These are phyloP conservation scores for Lepidium didymum DNA, from an alignment of 345 rosid genomes.

Conservation along the genomic window DNA sequence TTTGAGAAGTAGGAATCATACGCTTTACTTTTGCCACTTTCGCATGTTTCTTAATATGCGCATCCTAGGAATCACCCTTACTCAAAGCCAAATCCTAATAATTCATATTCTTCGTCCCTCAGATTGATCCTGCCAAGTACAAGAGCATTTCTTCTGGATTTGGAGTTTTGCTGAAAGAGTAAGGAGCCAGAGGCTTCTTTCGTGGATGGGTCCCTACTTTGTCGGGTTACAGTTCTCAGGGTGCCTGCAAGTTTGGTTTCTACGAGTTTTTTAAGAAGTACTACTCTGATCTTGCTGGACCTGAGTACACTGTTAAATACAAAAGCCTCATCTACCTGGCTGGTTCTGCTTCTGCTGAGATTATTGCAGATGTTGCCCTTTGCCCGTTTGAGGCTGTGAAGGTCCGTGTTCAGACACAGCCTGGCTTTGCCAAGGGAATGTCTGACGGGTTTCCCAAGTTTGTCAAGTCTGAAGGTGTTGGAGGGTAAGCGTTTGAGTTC, in stretches of 20 bases:
- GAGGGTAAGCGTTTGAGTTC: conserved; percentile 48
- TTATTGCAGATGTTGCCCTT: conserved; percentile 84
- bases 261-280: conserved; percentile 79
- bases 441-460: conserved; percentile 88
- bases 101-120: neutral
- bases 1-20: too few species aligned
- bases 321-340: conserved; percentile 74
- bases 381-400: conserved; percentile 98
- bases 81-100: neutral
- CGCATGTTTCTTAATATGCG: too few species aligned
- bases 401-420: conserved; percentile 96
- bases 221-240: conserved; percentile 72
- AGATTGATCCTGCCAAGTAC: conserved; percentile 74
- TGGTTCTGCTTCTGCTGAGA: conserved; percentile 83
- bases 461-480: conserved; percentile 67
- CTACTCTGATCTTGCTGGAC: conserved; percentile 88
- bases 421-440: conserved; percentile 98
- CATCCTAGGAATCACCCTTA: neutral
- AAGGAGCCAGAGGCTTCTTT: conserved; percentile 54
- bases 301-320: conserved; percentile 63
- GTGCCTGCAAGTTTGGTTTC: conserved; percentile 76
- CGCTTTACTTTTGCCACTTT: too few species aligned
- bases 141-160: conserved; percentile 70
- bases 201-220: conserved; percentile 73
- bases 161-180: conserved; percentile 61